Base-by-base conservation (phyloP, 2,329 filamentous ascomycete genomes). In the Calycina herbarum region DNA sequence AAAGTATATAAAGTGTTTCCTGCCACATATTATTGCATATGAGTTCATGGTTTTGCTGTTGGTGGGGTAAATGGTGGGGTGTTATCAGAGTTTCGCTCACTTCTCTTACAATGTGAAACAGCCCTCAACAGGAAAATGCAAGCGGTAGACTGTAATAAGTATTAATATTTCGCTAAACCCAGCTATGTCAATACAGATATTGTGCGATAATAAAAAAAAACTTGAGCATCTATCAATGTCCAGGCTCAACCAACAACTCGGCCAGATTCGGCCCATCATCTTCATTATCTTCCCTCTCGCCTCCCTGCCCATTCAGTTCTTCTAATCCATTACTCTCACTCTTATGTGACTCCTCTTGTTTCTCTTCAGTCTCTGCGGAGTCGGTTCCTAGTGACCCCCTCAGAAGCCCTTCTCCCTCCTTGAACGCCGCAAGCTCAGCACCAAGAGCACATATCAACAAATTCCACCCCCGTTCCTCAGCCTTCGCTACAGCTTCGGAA, bases 401-500 rank as follows among this genome's bases (percentile, higher is more conserved):
- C n/a, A 92, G 77, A 54, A 92, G 80, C 2, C 80, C 76, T 70
- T 83, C 82, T 0, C 87, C 88, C 71, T 89, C 84, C 38, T 79
- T 79, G 67, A 91, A 88, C 2, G 89, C 88, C 66, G 89, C 87
- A 1, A 91, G 74, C 75, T 92, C 91, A 0, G 91, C 91, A 0
- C 90, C 89, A 40, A 94, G 87, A 11, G 90, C 90, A 61, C 86
- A 91, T 4, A 93, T 87, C 20, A 94, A 80, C 17, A 94, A 78
- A 64, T 89, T 93, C 91, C 91, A 94, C 17, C 83, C 82, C 64
- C 85, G 85, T 1, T 81, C 78, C 67, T 90, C 85, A 0, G 88
- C 88, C 2, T 82, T 73, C 1, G 81, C 78, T 31, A 88, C 72
- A 24, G 83, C 82, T 17, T 80, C 77, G 62, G 87, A 82, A 3